Conservation (phyloP, 345 rosid species). For the Gossypium turneri region DNA sequence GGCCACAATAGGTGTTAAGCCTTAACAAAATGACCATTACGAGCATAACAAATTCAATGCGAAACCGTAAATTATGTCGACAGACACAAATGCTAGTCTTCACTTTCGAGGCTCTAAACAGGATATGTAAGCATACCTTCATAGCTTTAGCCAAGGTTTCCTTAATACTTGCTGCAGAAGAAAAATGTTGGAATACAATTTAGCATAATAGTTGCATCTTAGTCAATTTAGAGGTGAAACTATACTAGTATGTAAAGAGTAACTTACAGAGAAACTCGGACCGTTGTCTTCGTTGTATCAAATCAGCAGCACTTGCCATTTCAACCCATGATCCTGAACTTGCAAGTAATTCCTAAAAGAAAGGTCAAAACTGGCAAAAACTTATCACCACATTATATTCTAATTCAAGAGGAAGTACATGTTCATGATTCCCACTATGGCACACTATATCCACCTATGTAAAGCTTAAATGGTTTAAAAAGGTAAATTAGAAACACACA, state of each 20-base stretch:
- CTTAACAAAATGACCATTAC: neutral
- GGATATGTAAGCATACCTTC: slow-evolving; percentile 33
- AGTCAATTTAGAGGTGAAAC: slow-evolving; percentile 9
- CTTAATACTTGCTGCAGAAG: slow-evolving; percentile 58
- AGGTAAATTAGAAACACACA: neutral
- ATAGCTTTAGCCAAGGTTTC: slow-evolving; percentile 41
- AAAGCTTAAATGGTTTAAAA: neutral
- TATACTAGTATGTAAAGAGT: neutral
- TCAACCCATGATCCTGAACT: slow-evolving; percentile 56
- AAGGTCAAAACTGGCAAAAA: slow-evolving; percentile 51
- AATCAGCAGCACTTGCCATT: slow-evolving; percentile 74
- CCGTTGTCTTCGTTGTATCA: slow-evolving; percentile 87
- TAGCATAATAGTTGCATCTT: slow-evolving; percentile 4
- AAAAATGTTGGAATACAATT: slow-evolving; percentile 12
- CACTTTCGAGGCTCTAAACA: neutral
- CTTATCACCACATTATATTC: slow-evolving; percentile 49
- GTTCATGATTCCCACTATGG: neutral
- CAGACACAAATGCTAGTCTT: neutral
- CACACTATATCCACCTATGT: neutral
- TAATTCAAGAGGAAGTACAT: neutral
- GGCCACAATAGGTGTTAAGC: no score
- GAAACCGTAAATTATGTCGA: neutral
- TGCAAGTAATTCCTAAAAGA: slow-evolving; percentile 58
- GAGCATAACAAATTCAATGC: neutral
- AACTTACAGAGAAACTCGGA: slow-evolving; percentile 71